Evolutionary conservation across 164 flowering plant species (phyloP).

Genomic region (Chimonanthus salicifolius): DNA sequence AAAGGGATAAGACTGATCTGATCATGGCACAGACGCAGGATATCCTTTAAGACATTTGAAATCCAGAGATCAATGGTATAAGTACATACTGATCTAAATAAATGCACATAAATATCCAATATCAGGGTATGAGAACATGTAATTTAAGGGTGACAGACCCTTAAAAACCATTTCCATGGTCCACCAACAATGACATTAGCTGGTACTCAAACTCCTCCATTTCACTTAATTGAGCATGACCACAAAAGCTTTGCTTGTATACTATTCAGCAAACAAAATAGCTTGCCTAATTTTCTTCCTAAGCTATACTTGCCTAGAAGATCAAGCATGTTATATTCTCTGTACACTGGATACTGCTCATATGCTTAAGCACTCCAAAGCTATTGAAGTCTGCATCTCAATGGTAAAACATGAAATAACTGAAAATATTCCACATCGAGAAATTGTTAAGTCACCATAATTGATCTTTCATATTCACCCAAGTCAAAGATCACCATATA

Average conservation of each 20-base stretch:
- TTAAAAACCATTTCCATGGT: neutral
- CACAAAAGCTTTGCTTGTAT: neutral
- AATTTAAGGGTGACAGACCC: neutral
- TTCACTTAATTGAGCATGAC: conserved; percentile 4
- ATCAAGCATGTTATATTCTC: conserved; percentile 8
- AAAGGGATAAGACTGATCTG: too few relatives aligned
- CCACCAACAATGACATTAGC: neutral
- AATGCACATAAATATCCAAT: neutral
- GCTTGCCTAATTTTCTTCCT: neutral
- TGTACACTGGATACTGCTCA: neutral
- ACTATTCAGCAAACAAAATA: conserved; percentile 1
- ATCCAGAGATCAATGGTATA: neutral
- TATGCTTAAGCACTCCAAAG: conserved; percentile 9
- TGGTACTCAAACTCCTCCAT: conserved; percentile 5
- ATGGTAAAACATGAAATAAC: conserved; percentile 6
- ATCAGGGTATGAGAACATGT: neutral
- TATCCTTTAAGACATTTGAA: conserved; percentile 2
- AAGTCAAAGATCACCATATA: conserved; percentile 3
- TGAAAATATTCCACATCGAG: conserved; percentile 10
- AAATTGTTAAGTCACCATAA: conserved; percentile 10
- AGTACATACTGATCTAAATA: neutral
- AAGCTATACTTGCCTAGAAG: neutral
- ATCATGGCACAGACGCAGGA: neutral
- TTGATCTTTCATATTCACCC: conserved; percentile 10
- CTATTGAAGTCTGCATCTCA: conserved; percentile 5